Base-by-base conservation (phyloP, 805 yeast species). In the Kodamaea sagamina region DNA sequence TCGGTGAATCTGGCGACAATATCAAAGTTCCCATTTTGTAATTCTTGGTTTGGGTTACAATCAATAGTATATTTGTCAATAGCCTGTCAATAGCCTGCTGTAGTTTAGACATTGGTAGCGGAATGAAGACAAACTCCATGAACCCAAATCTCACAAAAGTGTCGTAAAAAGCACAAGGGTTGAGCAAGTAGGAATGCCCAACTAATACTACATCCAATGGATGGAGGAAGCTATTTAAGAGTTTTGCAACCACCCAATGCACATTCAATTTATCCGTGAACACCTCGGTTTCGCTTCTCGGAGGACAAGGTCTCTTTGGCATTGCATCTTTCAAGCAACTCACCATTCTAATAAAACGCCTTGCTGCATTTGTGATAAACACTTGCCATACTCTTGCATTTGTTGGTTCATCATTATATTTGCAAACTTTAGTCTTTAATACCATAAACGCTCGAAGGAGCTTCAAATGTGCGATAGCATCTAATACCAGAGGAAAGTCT, bases 181-280 rank as follows among this genome's bases (percentile, higher is more conserved):
- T 53, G 38, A 55, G 42, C 24, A 54, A 31, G 35, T 55, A 55
- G 1, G 56, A 46, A 34, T 57, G 54, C 62, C 61, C 56, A 10
- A 57, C 53, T 51, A 56, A 42, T 13, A 54, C 12, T 2, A 57
- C 51, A 36, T 57, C 62, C 34, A 58, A 42, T 4, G 60, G 59
- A 2, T 59, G 61, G 12, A 52, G 18, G 15, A 32, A 32, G 12
- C 27, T 17, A 6, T 16, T 11, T 5, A 32, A 32, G 10, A 32
- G 18, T 9, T 29, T 21, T 6, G 24, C 31, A n/a, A 11, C 17
- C 11, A 12, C 26, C 24, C 24, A 6, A 21, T 21, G 6, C 24
- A 21, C 24, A 6, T 27, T 12, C 24, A 21, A 21, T 6, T 21
- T 21, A 12, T 26, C 29, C 28, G 10, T 4, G 7, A 22, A 16